phyloP scores from a whole-genome alignment of 306 rosid genomes.

The Dryas drummondii region DNA sequence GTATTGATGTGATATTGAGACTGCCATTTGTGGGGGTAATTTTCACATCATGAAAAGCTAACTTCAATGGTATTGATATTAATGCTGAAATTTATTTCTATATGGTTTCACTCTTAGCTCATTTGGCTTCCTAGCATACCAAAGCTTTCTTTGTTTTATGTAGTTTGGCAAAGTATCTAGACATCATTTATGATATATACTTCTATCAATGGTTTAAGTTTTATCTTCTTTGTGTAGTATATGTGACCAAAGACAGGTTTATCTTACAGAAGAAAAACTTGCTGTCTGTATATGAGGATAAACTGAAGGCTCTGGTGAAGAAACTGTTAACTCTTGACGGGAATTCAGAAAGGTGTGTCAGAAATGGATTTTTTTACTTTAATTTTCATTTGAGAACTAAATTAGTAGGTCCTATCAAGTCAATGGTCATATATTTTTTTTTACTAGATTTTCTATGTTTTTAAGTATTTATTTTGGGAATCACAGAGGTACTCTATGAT shows the following conservation, averaged over 20 bases:
- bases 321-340: conserved; percentile 67
- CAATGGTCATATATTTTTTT: neutral
- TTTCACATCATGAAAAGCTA: neutral
- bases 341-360: conserved; percentile 62
- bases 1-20: neutral
- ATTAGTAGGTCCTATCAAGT: neutral
- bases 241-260: conserved; percentile 31
- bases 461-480: neutral
- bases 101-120: conserved; percentile 16
- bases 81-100: neutral
- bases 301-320: conserved; percentile 70
- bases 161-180: conserved; percentile 21
- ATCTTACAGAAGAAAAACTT: conserved; percentile 76
- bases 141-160: neutral
- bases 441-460: neutral
- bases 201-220: conserved; percentile 14
- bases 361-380: neutral
- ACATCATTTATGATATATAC: conserved; percentile 17
- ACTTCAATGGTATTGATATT: conserved; percentile 14
- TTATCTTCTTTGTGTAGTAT: conserved; percentile 10
- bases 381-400: neutral
- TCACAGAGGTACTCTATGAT: neutral
- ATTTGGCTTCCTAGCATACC: conserved; percentile 7
- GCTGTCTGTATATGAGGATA: conserved; percentile 60
- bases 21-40: neutral